These are phyloP conservation scores for Fusarium tjaetaba DNA, from an alignment of 2,329 filamentous ascomycete species.

Conservation along the genomic window DNA sequence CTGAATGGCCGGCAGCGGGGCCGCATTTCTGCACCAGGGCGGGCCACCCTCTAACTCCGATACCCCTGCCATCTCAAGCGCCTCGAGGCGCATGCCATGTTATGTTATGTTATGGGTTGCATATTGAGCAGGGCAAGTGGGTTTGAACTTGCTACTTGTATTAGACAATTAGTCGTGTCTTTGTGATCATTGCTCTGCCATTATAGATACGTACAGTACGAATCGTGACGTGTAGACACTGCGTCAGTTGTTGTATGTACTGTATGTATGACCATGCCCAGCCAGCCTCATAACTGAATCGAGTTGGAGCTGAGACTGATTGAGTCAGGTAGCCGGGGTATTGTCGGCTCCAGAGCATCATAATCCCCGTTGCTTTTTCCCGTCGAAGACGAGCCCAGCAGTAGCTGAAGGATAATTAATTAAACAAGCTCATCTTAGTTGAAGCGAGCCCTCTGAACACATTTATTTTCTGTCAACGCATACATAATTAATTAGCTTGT, in stretches of 20 bases:
- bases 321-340: background rate
- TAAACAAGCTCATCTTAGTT: background rate
- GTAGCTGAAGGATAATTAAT: background rate
- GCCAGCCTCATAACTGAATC: conserved; percentile 9
- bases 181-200: conserved; percentile 7
- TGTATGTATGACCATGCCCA: background rate
- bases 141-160: conserved; percentile 15
- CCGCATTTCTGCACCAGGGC: conserved; percentile 25
- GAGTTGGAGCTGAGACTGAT: conserved; percentile 1
- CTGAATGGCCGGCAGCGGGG: conserved; percentile 44
- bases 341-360: background rate
- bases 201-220: conserved; percentile 11
- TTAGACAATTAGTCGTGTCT: conserved; percentile 33
- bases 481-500: background rate
- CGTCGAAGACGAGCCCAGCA: background rate
- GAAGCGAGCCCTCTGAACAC: background rate
- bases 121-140: conserved; percentile 27
- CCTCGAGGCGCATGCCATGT: conserved; percentile 27
- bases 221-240: background rate
- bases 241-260: background rate
- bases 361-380: background rate
- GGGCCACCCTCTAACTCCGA: conserved; percentile 23
- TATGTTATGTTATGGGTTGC: conserved; percentile 38
- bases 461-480: background rate
- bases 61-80: conserved; percentile 38